Base-by-base conservation (phyloP, 2,329 filamentous ascomycete species). In the Diaporthe nobilis region DNA sequence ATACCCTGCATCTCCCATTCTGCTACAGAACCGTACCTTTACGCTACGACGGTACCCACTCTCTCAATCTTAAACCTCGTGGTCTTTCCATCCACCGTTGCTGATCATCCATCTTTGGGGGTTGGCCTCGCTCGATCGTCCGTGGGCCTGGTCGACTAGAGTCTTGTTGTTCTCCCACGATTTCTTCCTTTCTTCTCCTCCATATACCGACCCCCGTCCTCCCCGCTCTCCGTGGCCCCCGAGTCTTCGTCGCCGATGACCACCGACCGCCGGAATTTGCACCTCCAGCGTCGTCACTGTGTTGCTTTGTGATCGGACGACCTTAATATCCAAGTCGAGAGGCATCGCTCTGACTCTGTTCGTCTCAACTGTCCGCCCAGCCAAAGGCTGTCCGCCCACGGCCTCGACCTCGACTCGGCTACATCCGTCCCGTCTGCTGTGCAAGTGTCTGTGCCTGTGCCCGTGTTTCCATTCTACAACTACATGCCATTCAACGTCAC, bases 21-120 rank as follows among this genome's bases (percentile, higher is more conserved):
- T 73, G 71, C 71, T 44, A 44, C 58, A 55, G 71, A 39, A 55
- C 34, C 13, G 65, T 42, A 42, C 49, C 61, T 55, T 49, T 17
- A 73, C 71, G 51, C 71, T 65, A 65, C 37, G 51, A 60, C 39
- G 51, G 58, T 73, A 73, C 22, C 71, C 71, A 73, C 71, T 57
- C 71, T 44, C 37, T 34, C 61, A 61, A 65, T 73, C 71, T 61
- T 73, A 73, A 72, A 65, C 71, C 71, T 53, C 71, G 58, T 65
- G 71, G 71, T 65, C 65, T 70, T 70, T 70, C 65, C 49, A 70
- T 70, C 65, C 47, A 70, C 65, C 65, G 47, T 42, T 42, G 65
- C 34, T 70, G 65, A 55, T 70, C 65, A 22, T 55, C 49, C 47
- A 68, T 49, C 49, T 42, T 17, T 42, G 17, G 65, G 34, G 53